These are phyloP conservation scores for Sporisorium exsertum DNA, from an alignment of 1,284 basidiomycete species.

Conservation along the genomic window DNA sequence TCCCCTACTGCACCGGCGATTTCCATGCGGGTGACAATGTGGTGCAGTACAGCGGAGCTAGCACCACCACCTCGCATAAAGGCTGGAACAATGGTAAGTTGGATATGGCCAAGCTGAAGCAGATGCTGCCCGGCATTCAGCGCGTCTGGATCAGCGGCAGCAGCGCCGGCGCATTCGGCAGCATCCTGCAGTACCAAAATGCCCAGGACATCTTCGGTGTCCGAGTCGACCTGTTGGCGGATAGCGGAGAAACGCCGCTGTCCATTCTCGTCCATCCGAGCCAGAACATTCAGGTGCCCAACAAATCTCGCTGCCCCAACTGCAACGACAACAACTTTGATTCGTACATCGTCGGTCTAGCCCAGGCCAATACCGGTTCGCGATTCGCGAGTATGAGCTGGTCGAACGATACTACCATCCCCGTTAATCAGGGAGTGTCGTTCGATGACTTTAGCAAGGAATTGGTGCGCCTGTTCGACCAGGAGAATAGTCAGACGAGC, in stretches of 20 bases:
- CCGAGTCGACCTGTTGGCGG: constrained; percentile 25
- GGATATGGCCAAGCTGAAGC: constrained; percentile 19
- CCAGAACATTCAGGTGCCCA: constrained; percentile 30
- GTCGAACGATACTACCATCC: constrained; percentile 33
- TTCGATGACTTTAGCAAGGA: constrained; percentile 14
- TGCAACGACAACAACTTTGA: constrained; percentile 41
- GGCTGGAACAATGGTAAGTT: constrained; percentile 23
- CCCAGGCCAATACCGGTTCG: constrained; percentile 25
- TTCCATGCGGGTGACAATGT: constrained; percentile 31
- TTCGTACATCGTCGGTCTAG: constrained; percentile 34
- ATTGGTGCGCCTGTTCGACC: constrained; percentile 13
- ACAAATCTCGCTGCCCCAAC: constrained; percentile 20
- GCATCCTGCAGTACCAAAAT: constrained; percentile 35
- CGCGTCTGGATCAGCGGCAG: constrained; percentile 21
- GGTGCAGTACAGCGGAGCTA: constrained; percentile 19
- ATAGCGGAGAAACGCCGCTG: constrained; percentile 27
- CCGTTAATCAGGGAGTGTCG: constrained; percentile 25
- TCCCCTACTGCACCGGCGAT: constrained; percentile 45
- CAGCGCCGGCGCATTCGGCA: constrained; percentile 31
- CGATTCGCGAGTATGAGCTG: constrained; percentile 35
- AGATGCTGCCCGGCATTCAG: constrained; percentile 12
- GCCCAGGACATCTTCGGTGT: constrained; percentile 22
- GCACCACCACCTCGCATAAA: constrained; percentile 11
- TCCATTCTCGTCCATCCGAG: constrained; percentile 14
- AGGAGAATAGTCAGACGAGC: constrained; percentile 15